Conservation (phyloP, 208 protist species). For the Herpetomonas samuelpessoai region DNA sequence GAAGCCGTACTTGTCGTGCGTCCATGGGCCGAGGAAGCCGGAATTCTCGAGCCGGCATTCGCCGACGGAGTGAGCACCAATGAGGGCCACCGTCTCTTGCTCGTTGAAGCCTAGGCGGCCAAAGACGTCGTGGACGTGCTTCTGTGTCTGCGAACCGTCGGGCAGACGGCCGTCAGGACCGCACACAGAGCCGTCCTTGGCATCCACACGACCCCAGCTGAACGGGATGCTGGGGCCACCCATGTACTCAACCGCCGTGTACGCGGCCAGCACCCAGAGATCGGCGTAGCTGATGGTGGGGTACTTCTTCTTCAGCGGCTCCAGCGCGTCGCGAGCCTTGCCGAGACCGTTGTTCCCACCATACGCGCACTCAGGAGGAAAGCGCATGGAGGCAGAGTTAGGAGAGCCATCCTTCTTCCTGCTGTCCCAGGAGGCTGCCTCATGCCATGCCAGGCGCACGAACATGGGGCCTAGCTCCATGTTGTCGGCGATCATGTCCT, state of each 20-base stretch:
- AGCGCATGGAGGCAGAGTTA: constrained; percentile 80
- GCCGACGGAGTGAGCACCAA: constrained; percentile 91
- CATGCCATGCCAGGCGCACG: constrained; percentile 81
- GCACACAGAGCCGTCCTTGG: constrained; percentile 59
- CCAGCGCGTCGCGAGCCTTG: constrained; percentile 72
- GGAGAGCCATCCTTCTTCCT: constrained; percentile 53
- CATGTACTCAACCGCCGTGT: constrained; percentile 92
- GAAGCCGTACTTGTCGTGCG: constrained; percentile 83
- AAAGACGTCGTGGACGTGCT: constrained; percentile 88
- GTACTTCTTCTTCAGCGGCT: constrained; percentile 85
- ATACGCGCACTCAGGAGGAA: constrained; percentile 71
- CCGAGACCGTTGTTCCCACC: constrained; percentile 88
- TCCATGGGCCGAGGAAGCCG: constrained; percentile 92
- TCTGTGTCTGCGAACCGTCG: constrained; percentile 67
- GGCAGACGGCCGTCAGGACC: constrained; percentile 87
- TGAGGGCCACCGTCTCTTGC: constrained; percentile 92
- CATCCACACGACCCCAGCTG: constrained; percentile 80
- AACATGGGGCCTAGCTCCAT: constrained; percentile 51
- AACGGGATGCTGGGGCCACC: constrained; percentile 86
- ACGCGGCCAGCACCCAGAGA: constrained; percentile 88
- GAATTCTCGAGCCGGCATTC: constrained; percentile 83
- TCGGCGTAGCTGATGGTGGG: constrained; percentile 92
- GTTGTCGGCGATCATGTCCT: constrained; percentile 47
- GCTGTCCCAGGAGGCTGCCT: constrained; percentile 67
- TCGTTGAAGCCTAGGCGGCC: constrained; percentile 92